Percentiles rank a stretch among this genome's conserved stretches.
Evolutionary conservation across 192 early-diverging fungal species (phyloP).

Genomic region (Powellomyces hirtus): DNA sequence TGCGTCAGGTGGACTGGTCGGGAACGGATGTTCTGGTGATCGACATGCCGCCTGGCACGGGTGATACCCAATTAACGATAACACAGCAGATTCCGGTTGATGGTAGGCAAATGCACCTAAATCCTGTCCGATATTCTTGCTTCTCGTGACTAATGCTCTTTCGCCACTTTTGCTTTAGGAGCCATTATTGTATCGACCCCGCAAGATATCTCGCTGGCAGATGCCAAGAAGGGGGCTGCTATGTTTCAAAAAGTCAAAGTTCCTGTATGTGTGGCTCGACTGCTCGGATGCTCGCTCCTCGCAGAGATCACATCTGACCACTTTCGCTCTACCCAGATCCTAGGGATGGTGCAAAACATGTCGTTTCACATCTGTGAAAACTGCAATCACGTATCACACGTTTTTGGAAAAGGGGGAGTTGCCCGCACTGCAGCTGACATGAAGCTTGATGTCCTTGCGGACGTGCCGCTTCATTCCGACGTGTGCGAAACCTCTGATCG

Average conservation of each 20-base stretch:
- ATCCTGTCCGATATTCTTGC: background rate
- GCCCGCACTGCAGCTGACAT: constrained; percentile 60
- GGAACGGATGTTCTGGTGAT: constrained; percentile 76
- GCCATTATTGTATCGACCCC: constrained; percentile 88
- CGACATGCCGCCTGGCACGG: constrained; percentile 91
- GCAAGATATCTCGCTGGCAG: constrained; percentile 83
- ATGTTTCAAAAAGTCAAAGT: constrained; percentile 84
- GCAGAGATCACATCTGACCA: background rate
- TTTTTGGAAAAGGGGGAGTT: constrained; percentile 72
- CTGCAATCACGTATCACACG: constrained; percentile 72
- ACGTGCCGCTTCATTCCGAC: constrained; percentile 73
- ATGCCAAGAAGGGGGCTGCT: constrained; percentile 73
- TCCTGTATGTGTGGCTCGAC: constrained; percentile 63
- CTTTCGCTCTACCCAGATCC: constrained; percentile 52
- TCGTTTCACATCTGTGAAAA: constrained; percentile 74
- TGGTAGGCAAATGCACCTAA: constrained; percentile 43
- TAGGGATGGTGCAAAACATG: constrained; percentile 91
- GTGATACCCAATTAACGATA: constrained; percentile 85
- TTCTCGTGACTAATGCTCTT: background rate
- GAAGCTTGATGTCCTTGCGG: constrained; percentile 66
- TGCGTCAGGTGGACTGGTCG: constrained; percentile 82
- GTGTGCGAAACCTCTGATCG: constrained; percentile 70
- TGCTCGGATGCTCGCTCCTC: background rate
- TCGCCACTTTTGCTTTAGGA: no score
- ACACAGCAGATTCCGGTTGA: constrained; percentile 70